Conservation (phyloP, 2,329 filamentous ascomycete species). For the Aspergillus neotritici region DNA sequence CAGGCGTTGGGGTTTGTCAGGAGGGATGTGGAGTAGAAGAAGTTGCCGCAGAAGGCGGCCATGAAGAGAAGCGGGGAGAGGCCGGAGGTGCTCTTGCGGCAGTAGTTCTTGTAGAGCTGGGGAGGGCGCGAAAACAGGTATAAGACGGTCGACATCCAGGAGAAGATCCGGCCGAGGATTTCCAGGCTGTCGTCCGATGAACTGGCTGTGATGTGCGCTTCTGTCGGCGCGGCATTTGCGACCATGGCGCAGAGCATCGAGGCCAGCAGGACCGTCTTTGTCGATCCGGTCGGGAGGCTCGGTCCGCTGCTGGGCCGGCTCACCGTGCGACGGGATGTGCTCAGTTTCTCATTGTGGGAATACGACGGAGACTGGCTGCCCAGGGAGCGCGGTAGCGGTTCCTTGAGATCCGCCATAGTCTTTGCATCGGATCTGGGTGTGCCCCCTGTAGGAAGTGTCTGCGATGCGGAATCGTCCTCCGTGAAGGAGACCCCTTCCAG, state of each 20-base stretch:
- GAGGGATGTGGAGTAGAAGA: slow-evolving; percentile 61
- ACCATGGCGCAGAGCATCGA: slow-evolving; percentile 43
- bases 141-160: slow-evolving; percentile 52
- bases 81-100: slow-evolving; percentile 58
- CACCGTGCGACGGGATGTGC: slow-evolving; percentile 24
- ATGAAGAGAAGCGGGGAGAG: slow-evolving; percentile 59
- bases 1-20: slow-evolving; percentile 60
- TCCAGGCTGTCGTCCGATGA: slow-evolving; percentile 32
- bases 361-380: slow-evolving; percentile 24
- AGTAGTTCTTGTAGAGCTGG: slow-evolving; percentile 61
- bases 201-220: slow-evolving; percentile 6
- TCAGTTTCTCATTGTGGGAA: slow-evolving; percentile 30
- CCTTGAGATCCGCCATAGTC: slow-evolving; percentile 22
- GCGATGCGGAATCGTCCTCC: slow-evolving; percentile 23
- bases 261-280: slow-evolving; percentile 41
- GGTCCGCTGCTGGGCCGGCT: slow-evolving; percentile 22
- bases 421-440: slow-evolving; percentile 25
- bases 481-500: slow-evolving; percentile 36
- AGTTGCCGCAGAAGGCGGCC: slow-evolving; percentile 62
- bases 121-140: slow-evolving; percentile 58
- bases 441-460: slow-evolving; percentile 13
- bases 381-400: slow-evolving; percentile 14
- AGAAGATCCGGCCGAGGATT: slow-evolving; percentile 47
- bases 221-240: slow-evolving; percentile 38
- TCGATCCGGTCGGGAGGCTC: slow-evolving; percentile 30